Conservation (phyloP, 768 basidiomycete genomes). For the Galerina sulciceps region DNA sequence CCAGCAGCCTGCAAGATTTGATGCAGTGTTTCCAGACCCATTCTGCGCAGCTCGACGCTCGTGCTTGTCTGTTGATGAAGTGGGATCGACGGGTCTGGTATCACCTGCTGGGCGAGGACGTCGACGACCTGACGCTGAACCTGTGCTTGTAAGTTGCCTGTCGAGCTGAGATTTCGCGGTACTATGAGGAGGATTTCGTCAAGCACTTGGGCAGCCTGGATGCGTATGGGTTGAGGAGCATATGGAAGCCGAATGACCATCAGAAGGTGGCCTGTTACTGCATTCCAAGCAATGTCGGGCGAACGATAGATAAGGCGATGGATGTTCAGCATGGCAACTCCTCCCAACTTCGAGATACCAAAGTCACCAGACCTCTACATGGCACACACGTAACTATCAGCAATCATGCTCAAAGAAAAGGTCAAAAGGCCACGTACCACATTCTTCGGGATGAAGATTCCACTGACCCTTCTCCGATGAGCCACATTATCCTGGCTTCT, state of each 20-base stretch:
- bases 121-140: slow-evolving; percentile 87
- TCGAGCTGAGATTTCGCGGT: slow-evolving; percentile 66
- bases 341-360: slow-evolving; percentile 86
- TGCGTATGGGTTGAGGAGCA: slow-evolving; percentile 78
- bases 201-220: slow-evolving; percentile 87
- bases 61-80: slow-evolving; percentile 43
- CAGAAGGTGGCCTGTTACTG: slow-evolving; percentile 80
- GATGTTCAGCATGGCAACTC: slow-evolving; percentile 81
- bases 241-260: slow-evolving; percentile 69
- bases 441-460: slow-evolving; percentile 82
- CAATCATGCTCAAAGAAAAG: neutral
- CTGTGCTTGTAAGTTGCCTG: slow-evolving; percentile 64
- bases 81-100: slow-evolving; percentile 44
- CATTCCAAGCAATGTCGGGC: slow-evolving; percentile 84
- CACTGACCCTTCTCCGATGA: slow-evolving; percentile 79
- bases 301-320: slow-evolving; percentile 85
- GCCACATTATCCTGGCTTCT: slow-evolving; percentile 33
- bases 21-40: slow-evolving; percentile 90
- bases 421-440: slow-evolving; percentile 50
- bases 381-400: slow-evolving; percentile 4
- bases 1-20: slow-evolving; percentile 91
- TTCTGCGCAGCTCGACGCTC: slow-evolving; percentile 78
- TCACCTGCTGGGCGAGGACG: slow-evolving; percentile 81
- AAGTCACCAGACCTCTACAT: slow-evolving; percentile 87
- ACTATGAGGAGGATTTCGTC: slow-evolving; percentile 84